Conservation (phyloP, 768 basidiomycete genomes). For the Suillus alpinus region DNA sequence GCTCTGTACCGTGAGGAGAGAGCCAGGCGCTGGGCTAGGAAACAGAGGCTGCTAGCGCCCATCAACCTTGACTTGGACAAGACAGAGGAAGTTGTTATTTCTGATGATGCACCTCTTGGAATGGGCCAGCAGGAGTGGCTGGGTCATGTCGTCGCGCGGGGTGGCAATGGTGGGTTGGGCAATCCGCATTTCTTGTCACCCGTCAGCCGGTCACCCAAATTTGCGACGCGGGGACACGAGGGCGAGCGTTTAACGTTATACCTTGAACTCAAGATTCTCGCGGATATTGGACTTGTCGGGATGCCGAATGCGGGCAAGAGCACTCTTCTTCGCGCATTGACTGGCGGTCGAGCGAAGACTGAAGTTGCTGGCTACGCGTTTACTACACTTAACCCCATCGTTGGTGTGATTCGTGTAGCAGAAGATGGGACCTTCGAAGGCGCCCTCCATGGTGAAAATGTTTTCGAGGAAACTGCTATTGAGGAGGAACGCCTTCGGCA, state of each 20-base stretch:
- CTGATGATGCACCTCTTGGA: slow-evolving; percentile 63
- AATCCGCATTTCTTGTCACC: slow-evolving; percentile 82
- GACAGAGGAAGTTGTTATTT: slow-evolving; percentile 36
- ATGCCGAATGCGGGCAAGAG: slow-evolving; percentile 95
- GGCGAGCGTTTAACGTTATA: slow-evolving; percentile 77
- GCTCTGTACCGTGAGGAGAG: slow-evolving; percentile 60
- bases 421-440: slow-evolving; percentile 78
- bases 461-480: slow-evolving; percentile 66
- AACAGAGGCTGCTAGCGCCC: slow-evolving; percentile 41
- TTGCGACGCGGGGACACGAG: slow-evolving; percentile 73
- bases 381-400: slow-evolving; percentile 91
- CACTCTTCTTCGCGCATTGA: slow-evolving; percentile 86
- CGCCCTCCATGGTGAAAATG: slow-evolving; percentile 40
- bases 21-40: slow-evolving; percentile 47
- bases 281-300: slow-evolving; percentile 94
- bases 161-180: slow-evolving; percentile 81
- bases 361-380: slow-evolving; percentile 91
- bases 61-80: slow-evolving; percentile 64
- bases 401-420: slow-evolving; percentile 84
- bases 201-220: slow-evolving; percentile 78
- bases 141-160: slow-evolving; percentile 68
- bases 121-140: slow-evolving; percentile 47
- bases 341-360: slow-evolving; percentile 77
- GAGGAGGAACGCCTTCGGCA: slow-evolving; percentile 46
- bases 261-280: slow-evolving; percentile 89